Evolutionary conservation across 2,329 filamentous ascomycete species (phyloP).

Genomic region (Colletotrichum cordylinicola): DNA sequence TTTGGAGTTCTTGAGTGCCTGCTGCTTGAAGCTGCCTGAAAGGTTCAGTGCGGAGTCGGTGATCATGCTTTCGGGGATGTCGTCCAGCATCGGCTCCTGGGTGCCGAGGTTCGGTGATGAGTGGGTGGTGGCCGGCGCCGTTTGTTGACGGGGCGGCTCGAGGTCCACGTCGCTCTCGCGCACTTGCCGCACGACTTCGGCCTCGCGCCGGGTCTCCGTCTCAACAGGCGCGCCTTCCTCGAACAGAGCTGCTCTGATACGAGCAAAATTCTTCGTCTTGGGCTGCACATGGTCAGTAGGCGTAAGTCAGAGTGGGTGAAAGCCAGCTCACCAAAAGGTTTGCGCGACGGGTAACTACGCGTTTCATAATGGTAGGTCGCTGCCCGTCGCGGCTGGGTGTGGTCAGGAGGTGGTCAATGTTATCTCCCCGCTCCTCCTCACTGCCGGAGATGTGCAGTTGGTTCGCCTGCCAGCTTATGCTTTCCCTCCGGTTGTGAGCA

Average conservation of each 20-base stretch:
- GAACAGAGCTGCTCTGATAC: constrained; percentile 86
- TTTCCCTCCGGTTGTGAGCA: constrained; percentile 74
- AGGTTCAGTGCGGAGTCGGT: constrained; percentile 54
- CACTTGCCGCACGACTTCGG: constrained; percentile 94
- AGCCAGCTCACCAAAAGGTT: constrained; percentile 77
- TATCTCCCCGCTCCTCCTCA: constrained; percentile 74
- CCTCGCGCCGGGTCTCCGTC: constrained; percentile 86
- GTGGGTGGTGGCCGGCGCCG: constrained; percentile 61
- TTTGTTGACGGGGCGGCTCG: constrained; percentile 48
- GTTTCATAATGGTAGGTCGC: constrained; percentile 74
- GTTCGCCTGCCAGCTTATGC: constrained; percentile 88
- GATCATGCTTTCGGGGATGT: constrained; percentile 75
- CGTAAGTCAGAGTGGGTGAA: neutral
- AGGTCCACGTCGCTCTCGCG: constrained; percentile 83
- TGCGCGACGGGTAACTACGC: constrained; percentile 83
- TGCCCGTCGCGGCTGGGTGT: constrained; percentile 60
- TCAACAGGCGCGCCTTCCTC: constrained; percentile 91
- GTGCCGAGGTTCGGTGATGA: constrained; percentile 74
- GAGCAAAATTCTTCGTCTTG: constrained; percentile 94
- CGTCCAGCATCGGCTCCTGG: constrained; percentile 66
- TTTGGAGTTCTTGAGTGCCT: constrained; percentile 74
- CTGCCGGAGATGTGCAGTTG: constrained; percentile 84
- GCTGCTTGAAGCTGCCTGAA: constrained; percentile 76
- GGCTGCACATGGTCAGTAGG: constrained; percentile 62
- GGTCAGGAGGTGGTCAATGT: constrained; percentile 49